These are phyloP conservation scores for Septoria linicola DNA, from an alignment of 2,329 filamentous ascomycete species.

Conservation along the genomic window DNA sequence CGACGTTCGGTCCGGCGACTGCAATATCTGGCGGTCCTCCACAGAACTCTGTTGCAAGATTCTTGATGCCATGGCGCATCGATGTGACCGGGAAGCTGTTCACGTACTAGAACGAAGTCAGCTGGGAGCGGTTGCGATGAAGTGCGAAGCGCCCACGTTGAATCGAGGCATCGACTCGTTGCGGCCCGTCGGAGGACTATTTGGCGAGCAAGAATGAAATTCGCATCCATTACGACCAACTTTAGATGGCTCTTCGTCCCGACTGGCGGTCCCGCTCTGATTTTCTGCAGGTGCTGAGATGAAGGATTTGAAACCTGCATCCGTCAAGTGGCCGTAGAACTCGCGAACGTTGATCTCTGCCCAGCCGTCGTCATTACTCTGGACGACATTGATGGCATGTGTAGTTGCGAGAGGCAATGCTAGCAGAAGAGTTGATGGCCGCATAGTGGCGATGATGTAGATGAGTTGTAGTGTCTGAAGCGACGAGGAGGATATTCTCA, in stretches of 20 bases:
- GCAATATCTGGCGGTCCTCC: constrained; percentile 59
- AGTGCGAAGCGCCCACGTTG: constrained; percentile 35
- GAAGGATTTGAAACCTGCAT: constrained; percentile 60
- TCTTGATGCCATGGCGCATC: constrained; percentile 62
- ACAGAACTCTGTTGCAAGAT: constrained; percentile 56
- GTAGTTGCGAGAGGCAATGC: background rate
- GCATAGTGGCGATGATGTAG: background rate
- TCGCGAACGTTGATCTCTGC: constrained; percentile 65
- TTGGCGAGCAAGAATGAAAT: constrained; percentile 60
- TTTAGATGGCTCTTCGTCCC: constrained; percentile 19
- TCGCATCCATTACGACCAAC: constrained; percentile 48
- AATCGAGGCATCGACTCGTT: constrained; percentile 59
- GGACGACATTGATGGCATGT: constrained; percentile 54
- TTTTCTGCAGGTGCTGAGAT: constrained; percentile 67
- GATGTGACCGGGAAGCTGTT: constrained; percentile 68
- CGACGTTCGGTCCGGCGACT: constrained; percentile 64
- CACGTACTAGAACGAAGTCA: constrained; percentile 55
- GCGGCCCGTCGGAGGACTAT: constrained; percentile 48
- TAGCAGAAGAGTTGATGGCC: background rate
- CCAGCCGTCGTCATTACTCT: constrained; percentile 73
- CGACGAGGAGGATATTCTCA: too few relatives aligned
- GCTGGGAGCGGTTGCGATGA: background rate
- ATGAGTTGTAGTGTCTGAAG: background rate
- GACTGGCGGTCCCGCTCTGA: constrained; percentile 57
- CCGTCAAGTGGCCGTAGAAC: constrained; percentile 57